Conservation (phyloP, 345 rosid genomes). For the Clarkia xantiana region DNA sequence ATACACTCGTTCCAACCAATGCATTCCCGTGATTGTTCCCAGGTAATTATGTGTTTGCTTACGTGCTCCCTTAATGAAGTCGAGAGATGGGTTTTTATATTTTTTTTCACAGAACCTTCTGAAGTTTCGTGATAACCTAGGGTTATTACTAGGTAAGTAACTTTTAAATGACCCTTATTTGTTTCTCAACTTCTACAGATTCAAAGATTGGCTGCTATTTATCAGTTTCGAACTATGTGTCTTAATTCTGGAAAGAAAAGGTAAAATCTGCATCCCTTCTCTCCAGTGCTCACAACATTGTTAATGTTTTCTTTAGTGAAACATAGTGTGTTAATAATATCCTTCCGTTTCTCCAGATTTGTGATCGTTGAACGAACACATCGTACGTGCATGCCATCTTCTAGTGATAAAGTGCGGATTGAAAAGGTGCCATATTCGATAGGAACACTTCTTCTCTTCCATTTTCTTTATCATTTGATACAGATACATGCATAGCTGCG, state of each 20-base stretch:
- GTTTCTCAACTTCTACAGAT: conserved; percentile 22
- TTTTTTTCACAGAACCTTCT: no score
- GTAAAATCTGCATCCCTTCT: conserved; percentile 10
- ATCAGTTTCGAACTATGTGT: conserved; percentile 42
- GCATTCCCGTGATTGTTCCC: conserved; percentile 84
- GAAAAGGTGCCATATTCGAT: conserved; percentile 40
- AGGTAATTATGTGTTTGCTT: conserved; percentile 20
- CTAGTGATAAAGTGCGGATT: conserved; percentile 55
- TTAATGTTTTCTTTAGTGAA: not conserved
- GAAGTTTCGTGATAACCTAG: no score
- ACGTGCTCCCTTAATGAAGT: not conserved
- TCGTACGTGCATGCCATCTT: conserved; percentile 76
- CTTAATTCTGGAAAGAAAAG: conserved; percentile 85
- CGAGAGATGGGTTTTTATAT: no score
- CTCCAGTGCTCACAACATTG: not conserved
- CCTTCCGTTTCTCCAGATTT: conserved; percentile 28
- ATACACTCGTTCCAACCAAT: conserved; percentile 62
- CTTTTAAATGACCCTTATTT: not conserved
- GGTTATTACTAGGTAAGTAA: no score
- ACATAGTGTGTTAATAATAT: not conserved
- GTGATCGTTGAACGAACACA: conserved; percentile 54
- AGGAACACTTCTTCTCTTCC: not conserved
- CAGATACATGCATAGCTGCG: no score
- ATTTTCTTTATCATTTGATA: no score
- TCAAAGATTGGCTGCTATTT: conserved; percentile 62